These are phyloP conservation scores for Clavaria fumosa DNA, from an alignment of 768 basidiomycete species.

Conservation along the genomic window DNA sequence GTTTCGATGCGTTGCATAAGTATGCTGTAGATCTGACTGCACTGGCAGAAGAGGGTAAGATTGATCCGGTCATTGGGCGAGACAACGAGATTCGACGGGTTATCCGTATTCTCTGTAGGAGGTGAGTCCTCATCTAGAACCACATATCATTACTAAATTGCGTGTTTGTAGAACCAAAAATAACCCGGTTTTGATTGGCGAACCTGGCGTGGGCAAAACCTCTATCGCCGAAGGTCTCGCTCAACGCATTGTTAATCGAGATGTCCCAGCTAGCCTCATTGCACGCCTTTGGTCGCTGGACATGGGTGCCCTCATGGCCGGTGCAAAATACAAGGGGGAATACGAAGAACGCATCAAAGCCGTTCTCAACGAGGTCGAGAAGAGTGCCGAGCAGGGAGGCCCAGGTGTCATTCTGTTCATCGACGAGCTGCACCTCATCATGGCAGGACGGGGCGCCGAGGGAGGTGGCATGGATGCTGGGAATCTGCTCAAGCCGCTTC, in stretches of 20 bases:
- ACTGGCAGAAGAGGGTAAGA: constrained; percentile 80
- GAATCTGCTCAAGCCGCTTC: constrained; percentile 82
- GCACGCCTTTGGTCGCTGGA: constrained; percentile 74
- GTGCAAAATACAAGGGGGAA: constrained; percentile 86
- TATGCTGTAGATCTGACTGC: constrained; percentile 79
- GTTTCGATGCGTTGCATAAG: constrained; percentile 85
- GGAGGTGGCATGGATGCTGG: constrained; percentile 90
- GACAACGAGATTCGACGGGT: constrained; percentile 84
- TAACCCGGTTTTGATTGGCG: constrained; percentile 93
- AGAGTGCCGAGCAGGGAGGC: constrained; percentile 60
- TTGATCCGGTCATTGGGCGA: constrained; percentile 90
- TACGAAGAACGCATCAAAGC: constrained; percentile 94
- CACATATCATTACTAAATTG: neutral
- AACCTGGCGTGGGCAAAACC: constrained; percentile 92
- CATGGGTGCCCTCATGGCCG: constrained; percentile 92
- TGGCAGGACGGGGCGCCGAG: constrained; percentile 72
- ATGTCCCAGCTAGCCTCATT: constrained; percentile 66
- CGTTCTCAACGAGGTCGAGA: constrained; percentile 87
- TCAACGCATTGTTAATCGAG: constrained; percentile 86
- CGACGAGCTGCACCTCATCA: constrained; percentile 88
- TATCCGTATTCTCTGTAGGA: constrained; percentile 70
- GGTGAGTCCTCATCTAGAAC: constrained; percentile 21
- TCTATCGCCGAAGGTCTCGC: constrained; percentile 92
- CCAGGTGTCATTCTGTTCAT: constrained; percentile 83
- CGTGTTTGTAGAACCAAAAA: constrained; percentile 62